phyloP scores from a whole-genome alignment of 805 yeast genomes.

The Yarrowia sp. region DNA sequence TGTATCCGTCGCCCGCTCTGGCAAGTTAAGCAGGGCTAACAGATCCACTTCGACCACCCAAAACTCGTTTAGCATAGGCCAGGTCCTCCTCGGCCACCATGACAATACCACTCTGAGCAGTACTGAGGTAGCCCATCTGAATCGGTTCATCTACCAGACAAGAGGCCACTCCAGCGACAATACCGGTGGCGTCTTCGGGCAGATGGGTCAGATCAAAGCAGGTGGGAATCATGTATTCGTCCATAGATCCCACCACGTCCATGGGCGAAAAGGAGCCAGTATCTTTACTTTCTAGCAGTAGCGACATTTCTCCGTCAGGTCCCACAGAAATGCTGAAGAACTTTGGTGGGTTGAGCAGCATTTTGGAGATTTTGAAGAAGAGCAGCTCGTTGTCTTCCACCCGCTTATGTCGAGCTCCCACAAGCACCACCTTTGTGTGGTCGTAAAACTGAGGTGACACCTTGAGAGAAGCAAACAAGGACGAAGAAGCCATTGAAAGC shows the following conservation, averaged over 20 bases:
- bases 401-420: conserved; percentile 66
- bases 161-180: conserved; percentile 69
- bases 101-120: conserved; percentile 66
- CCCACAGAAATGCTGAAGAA: conserved; percentile 45
- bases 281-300: conserved; percentile 45
- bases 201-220: conserved; percentile 60
- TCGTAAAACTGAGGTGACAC: conserved; percentile 58
- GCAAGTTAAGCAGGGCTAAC: conserved; percentile 24
- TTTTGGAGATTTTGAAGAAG: conserved; percentile 51
- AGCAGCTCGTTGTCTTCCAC: conserved; percentile 51
- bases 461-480: conserved; percentile 44
- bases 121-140: conserved; percentile 62
- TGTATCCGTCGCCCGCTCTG: not conserved
- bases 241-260: conserved; percentile 62
- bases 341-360: conserved; percentile 48
- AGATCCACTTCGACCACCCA: conserved; percentile 19
- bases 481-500: conserved; percentile 17
- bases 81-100: conserved; percentile 62
- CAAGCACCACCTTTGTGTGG: conserved; percentile 55
- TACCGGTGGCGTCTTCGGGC: conserved; percentile 68
- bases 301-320: conserved; percentile 47
- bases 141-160: conserved; percentile 55
- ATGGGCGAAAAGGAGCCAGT: conserved; percentile 55
- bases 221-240: conserved; percentile 64
- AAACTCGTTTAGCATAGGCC: conserved; percentile 29